Evolutionary conservation across 1,139 yeast species (phyloP).

Genomic region (Taphrina wiesneri): DNA sequence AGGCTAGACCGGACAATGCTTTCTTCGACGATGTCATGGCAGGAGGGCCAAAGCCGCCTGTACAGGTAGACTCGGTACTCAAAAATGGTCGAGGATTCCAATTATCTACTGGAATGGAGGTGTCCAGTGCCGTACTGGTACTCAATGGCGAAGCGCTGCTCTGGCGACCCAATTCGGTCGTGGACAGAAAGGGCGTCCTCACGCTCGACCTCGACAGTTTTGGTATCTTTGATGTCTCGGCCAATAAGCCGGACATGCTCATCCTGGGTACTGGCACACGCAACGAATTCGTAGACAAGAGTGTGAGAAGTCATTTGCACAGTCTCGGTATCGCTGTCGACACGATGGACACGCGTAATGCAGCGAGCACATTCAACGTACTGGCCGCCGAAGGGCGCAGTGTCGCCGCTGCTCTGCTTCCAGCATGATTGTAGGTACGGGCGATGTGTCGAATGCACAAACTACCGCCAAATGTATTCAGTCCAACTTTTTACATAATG

Average conservation of each 20-base stretch:
- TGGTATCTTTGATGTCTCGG: slow-evolving; percentile 25
- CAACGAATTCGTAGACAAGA: slow-evolving; percentile 26
- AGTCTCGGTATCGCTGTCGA: slow-evolving; percentile 28
- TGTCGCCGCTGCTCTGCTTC: slow-evolving; percentile 27
- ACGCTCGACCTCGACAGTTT: slow-evolving; percentile 18
- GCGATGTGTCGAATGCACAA: no score
- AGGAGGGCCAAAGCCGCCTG: slow-evolving; percentile 24
- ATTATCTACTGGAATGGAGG: slow-evolving; percentile 31
- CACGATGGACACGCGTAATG: slow-evolving; percentile 32
- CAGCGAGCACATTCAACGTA: slow-evolving; percentile 33
- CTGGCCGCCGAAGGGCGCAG: slow-evolving; percentile 32
- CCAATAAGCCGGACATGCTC: slow-evolving; percentile 32
- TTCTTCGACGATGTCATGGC: slow-evolving; percentile 35
- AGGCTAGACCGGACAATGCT: slow-evolving; percentile 29
- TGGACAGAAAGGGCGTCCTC: slow-evolving; percentile 27
- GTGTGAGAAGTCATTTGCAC: slow-evolving; percentile 16
- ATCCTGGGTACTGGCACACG: slow-evolving; percentile 32
- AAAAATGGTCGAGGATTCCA: slow-evolving; percentile 30
- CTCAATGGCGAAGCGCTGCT: slow-evolving; percentile 28
- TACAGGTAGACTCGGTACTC: slow-evolving; percentile 30
- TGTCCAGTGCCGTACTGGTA: slow-evolving; percentile 23
- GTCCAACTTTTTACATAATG: background rate
- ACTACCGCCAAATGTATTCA: background rate
- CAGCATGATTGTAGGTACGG: slow-evolving; percentile 23
- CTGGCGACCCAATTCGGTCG: slow-evolving; percentile 23